Evolutionary conservation across 176 grass and related monocot species (phyloP).

Genomic region (Dactylis glomerata): DNA sequence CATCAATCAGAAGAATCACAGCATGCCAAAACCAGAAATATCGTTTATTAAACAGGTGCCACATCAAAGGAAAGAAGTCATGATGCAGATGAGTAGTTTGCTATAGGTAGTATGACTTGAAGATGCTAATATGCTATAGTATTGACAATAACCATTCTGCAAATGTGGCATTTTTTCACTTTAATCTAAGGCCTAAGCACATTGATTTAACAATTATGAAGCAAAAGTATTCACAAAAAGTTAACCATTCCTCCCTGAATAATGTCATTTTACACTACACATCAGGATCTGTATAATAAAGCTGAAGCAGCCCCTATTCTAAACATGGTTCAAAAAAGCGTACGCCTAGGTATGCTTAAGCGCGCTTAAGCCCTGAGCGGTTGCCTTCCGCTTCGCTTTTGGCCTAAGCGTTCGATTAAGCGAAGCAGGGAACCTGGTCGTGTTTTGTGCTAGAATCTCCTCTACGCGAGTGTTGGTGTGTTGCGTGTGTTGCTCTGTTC

Average conservation of each 20-base stretch:
- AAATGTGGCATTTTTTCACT: background rate
- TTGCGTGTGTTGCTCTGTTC: too few species aligned
- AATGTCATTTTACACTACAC: background rate
- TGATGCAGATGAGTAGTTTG: background rate
- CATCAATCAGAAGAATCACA: background rate
- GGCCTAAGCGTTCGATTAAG: too few species aligned
- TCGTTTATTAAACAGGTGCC: background rate
- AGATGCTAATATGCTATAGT: background rate
- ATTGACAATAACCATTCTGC: background rate
- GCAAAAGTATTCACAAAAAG: background rate
- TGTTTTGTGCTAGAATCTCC: too few species aligned
- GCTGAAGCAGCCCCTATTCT: background rate
- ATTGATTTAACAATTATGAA: background rate
- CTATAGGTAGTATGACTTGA: background rate
- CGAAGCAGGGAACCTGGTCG: too few species aligned
- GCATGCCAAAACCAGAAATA: background rate
- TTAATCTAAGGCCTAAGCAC: background rate
- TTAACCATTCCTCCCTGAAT: background rate
- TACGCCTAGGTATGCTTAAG: too few species aligned
- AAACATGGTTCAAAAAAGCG: too few species aligned
- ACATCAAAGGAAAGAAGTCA: background rate
- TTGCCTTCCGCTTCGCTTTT: too few species aligned
- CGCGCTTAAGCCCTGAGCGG: too few species aligned
- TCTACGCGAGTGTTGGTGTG: too few species aligned
- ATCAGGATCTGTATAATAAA: background rate